A percentile compares a stretch with the other conserved stretches of the same genome.
Evolutionary conservation across 805 yeast species (phyloP).

Genomic region (Saturnispora besseyi): DNA sequence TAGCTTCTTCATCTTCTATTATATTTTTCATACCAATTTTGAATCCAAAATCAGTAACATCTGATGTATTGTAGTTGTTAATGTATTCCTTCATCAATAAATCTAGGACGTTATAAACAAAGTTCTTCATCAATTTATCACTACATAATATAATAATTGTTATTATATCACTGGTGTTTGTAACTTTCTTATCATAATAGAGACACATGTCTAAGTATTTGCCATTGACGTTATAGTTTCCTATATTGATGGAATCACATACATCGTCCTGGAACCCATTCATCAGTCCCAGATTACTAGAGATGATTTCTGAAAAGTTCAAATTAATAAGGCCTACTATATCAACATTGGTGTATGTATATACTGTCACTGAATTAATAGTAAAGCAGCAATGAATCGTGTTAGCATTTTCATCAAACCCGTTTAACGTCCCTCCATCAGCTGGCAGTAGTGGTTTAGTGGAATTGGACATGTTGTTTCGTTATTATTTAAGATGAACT

Average conservation of each 20-base stretch:
- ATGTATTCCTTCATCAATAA: conserved; percentile 41
- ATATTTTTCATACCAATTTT: conserved; percentile 49
- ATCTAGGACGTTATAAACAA: conserved; percentile 40
- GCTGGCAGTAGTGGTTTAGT: background rate
- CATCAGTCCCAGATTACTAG: conserved; percentile 46
- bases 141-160: conserved; percentile 44
- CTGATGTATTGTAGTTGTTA: conserved; percentile 15
- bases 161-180: conserved; percentile 38
- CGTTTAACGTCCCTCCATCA: background rate
- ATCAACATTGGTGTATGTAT: conserved; percentile 44
- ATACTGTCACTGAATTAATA: conserved; percentile 48
- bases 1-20: conserved; percentile 44
- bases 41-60: conserved; percentile 33
- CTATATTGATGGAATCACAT: conserved; percentile 21
- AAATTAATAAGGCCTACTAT: conserved; percentile 34
- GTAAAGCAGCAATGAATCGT: conserved; percentile 25
- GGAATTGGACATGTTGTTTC: background rate
- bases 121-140: conserved; percentile 34
- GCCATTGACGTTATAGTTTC: conserved; percentile 16
- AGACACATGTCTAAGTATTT: conserved; percentile 25
- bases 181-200: conserved; percentile 41
- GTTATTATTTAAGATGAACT: background rate
- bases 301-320: conserved; percentile 44
- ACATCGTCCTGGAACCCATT: conserved; percentile 35
- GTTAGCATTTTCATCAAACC: conserved; percentile 11